Percentiles rank a stretch among this genome's conserved stretches.
These are phyloP conservation scores for Psilocybe subaeruginosa DNA, from an alignment of 768 basidiomycete genomes.

Conservation along the genomic window DNA sequence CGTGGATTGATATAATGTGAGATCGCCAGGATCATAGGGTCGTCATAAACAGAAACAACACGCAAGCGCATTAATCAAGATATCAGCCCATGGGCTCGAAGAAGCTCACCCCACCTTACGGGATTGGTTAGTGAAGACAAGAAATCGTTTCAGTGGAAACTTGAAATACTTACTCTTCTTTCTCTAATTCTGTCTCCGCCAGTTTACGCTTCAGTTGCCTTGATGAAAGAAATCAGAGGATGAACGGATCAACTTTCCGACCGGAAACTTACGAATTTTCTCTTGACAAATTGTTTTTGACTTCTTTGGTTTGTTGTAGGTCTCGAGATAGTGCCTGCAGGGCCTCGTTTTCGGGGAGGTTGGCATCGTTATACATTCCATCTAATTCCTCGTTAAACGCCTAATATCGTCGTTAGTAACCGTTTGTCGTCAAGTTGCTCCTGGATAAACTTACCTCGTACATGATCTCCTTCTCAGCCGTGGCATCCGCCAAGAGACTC, in stretches of 20 bases:
- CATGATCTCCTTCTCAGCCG: conserved; percentile 90
- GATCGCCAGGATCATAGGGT: conserved; percentile 20
- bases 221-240: conserved; percentile 10
- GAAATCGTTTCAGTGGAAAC: background rate
- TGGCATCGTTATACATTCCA: conserved; percentile 84
- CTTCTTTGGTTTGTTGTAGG: conserved; percentile 73
- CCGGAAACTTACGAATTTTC: conserved; percentile 74
- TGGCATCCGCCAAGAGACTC: conserved; percentile 73
- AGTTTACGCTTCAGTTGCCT: conserved; percentile 75
- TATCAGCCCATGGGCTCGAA: conserved; percentile 52
- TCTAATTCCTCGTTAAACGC: conserved; percentile 95
- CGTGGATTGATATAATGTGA: conserved; percentile 10
- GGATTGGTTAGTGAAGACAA: conserved; percentile 16
- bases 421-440: background rate
- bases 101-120: conserved; percentile 67
- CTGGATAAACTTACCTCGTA: conserved; percentile 64
- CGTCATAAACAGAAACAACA: conserved; percentile 5
- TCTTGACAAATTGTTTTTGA: conserved; percentile 69
- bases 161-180: conserved; percentile 66
- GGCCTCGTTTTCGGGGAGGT: conserved; percentile 82
- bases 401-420: conserved; percentile 36
- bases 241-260: background rate
- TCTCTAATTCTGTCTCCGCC: conserved; percentile 72
- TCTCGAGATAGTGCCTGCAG: conserved; percentile 80
- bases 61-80: conserved; percentile 15